Conservation (phyloP, 2,329 filamentous ascomycete genomes). For the Clathrospora elynae region DNA sequence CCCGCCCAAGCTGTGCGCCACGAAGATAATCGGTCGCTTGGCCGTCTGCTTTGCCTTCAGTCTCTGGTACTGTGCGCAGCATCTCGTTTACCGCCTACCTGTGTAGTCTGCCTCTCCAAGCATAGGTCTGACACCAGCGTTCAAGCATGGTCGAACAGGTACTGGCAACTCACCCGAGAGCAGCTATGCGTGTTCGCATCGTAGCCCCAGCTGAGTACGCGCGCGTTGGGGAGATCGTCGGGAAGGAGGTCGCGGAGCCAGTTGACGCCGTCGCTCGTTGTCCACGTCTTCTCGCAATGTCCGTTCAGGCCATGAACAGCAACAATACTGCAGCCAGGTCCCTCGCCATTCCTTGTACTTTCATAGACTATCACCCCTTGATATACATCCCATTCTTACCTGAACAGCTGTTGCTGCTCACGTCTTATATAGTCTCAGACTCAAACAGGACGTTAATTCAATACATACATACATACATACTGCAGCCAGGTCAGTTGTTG, state of each 20-base stretch:
- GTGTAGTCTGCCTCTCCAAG: slow-evolving; percentile 29
- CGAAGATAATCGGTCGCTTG: slow-evolving; percentile 40
- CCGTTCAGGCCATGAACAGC: slow-evolving; percentile 35
- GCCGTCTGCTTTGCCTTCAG: slow-evolving; percentile 30
- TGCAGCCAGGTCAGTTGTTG: slow-evolving; percentile 11
- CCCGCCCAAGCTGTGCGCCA: slow-evolving; percentile 43
- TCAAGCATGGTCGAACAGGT: slow-evolving; percentile 44
- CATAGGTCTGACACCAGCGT: slow-evolving; percentile 44
- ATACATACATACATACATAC: no score
- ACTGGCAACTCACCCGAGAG: slow-evolving; percentile 31
- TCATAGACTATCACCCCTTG: no score
- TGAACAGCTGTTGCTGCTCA: no score
- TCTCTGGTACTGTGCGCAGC: slow-evolving; percentile 9
- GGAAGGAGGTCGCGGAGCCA: slow-evolving; percentile 35
- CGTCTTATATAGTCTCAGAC: no score
- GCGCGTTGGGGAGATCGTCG: slow-evolving; percentile 36
- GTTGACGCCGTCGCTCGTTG: slow-evolving; percentile 19
- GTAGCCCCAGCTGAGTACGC: slow-evolving; percentile 48
- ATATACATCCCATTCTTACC: no score
- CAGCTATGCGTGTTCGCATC: slow-evolving; percentile 38
- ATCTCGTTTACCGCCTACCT: slow-evolving; percentile 19
- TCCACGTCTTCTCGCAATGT: slow-evolving; percentile 33
- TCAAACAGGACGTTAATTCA: no score
- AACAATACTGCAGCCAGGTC: slow-evolving; percentile 31
- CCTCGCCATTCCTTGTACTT: no score